phyloP scores from a whole-genome alignment of 345 rosid genomes.

The Hirschfeldia incana region DNA sequence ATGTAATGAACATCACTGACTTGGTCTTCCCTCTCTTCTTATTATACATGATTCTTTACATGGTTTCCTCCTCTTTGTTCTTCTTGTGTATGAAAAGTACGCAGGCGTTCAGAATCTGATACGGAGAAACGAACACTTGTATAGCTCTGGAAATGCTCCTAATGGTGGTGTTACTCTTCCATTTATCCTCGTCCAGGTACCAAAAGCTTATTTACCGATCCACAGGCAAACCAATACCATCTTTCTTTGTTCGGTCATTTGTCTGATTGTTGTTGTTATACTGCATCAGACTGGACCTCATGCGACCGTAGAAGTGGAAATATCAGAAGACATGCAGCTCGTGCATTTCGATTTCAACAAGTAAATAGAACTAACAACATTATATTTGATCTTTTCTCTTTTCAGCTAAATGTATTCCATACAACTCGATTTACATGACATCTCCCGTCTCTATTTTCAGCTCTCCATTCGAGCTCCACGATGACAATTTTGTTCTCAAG shows the following conservation, averaged over 20 bases:
- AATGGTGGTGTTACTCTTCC: slow-evolving; percentile 93
- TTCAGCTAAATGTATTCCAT: too few species aligned
- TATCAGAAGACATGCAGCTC: slow-evolving; percentile 99
- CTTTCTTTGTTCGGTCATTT: background rate
- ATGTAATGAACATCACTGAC: slow-evolving; percentile 49
- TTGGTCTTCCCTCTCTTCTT: background rate
- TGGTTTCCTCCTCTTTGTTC: slow-evolving; percentile 8
- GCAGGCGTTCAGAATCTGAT: slow-evolving; percentile 88
- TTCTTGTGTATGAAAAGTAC: slow-evolving; percentile 42
- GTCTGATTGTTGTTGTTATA: background rate
- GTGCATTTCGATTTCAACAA: slow-evolving; percentile 98
- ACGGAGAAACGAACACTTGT: slow-evolving; percentile 76
- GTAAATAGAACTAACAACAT: slow-evolving; percentile 32
- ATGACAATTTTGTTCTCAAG: slow-evolving; percentile 93
- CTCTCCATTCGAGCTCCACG: slow-evolving; percentile 99
- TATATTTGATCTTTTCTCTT: background rate
- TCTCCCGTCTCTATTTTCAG: slow-evolving; percentile 42
- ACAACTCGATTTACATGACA: background rate
- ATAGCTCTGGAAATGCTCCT: slow-evolving; percentile 78
- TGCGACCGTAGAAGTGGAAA: slow-evolving; percentile 99
- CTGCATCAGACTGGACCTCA: slow-evolving; percentile 83
- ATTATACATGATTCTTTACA: slow-evolving; percentile 5
- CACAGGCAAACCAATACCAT: background rate
- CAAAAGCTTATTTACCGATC: background rate
- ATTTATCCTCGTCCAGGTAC: slow-evolving; percentile 95